Base-by-base conservation (phyloP, 805 yeast genomes). In the Yarrowia keelungensis region DNA sequence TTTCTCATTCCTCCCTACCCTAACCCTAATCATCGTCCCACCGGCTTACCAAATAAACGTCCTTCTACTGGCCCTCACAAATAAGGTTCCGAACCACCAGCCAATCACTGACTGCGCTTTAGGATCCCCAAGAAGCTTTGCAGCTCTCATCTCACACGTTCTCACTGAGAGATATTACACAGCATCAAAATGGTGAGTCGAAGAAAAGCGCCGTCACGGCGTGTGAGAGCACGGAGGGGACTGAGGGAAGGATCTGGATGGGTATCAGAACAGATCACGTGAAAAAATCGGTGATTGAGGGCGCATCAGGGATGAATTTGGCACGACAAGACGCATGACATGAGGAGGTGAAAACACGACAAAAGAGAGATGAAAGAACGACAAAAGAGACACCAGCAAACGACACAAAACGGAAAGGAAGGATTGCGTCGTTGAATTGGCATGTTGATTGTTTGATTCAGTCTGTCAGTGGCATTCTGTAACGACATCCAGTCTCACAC, bases 151-250 rank as follows among this genome's bases (percentile, higher is more conserved):
- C 50, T 59, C 65, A 43, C 65, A 59, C 65, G 46, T 45, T 59
- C 64, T 56, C 64, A 56, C 51, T 35, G 16, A 16, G 65, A 45
- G 50, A 59, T 59, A 56, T 35, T 35, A n/a, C 65, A 59, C 65
- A 59, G 65, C 65, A 59, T 59, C 65, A 59, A 59, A 59, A 59
- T 59, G 65, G 65, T 59, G 65, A 59, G 65, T 59, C 39, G 49
- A 42, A 5, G 7, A 19, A 26, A 42, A 7, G 11, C 8, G 61
- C 16, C 10, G 10, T 49, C 14, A n/a, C 8, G 14, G 16, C 4
- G 26, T 15, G 8, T 4, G 15, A 10, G 39, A n/a, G 62, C 36
- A 49, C n/a, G 16, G 36, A 10, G 16, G 5, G 16, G 35, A 22
- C 2, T 11, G 11, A 16, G 36, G 9, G 7, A 14, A 15, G 9